These are phyloP conservation scores for Phylloboletellus chloephorus DNA, from an alignment of 1,284 basidiomycete genomes.

Conservation along the genomic window DNA sequence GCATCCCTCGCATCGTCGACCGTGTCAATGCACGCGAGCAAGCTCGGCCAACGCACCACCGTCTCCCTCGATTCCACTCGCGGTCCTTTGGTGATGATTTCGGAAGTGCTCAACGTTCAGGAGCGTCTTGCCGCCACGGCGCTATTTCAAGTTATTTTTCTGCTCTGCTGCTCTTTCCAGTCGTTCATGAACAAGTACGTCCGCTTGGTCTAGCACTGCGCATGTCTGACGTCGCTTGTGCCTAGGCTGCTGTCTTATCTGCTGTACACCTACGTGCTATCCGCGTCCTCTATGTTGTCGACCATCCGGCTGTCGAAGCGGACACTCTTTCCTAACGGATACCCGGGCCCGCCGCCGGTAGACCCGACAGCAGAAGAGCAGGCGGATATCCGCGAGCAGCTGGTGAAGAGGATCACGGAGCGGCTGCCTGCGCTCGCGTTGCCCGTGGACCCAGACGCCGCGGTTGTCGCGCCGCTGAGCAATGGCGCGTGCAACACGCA, in stretches of 20 bases:
- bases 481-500: conserved; percentile 61
- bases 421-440: conserved; percentile 38
- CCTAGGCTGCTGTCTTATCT: conserved; percentile 58
- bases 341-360: conserved; percentile 59
- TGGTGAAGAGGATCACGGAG: conserved; percentile 44
- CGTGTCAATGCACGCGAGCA: conserved; percentile 9
- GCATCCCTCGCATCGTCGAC: conserved; percentile 13
- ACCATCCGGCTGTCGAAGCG: conserved; percentile 49
- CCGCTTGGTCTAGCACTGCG: not conserved
- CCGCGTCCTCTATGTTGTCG: conserved; percentile 44
- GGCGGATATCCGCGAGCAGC: conserved; percentile 45
- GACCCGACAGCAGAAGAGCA: conserved; percentile 73
- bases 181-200: conserved; percentile 51
- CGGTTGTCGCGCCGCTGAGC: conserved; percentile 53
- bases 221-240: conserved; percentile 2
- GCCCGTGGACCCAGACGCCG: conserved; percentile 40
- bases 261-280: conserved; percentile 52
- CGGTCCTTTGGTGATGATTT: conserved; percentile 41
- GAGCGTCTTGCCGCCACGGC: conserved; percentile 43
- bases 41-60: conserved; percentile 6
- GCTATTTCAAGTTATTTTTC: conserved; percentile 35
- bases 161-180: conserved; percentile 36
- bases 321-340: conserved; percentile 75
- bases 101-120: conserved; percentile 44
- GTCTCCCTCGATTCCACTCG: conserved; percentile 21